These are phyloP conservation scores for Magnaporthiopsis poae DNA, from an alignment of 2,329 filamentous ascomycete genomes.

Conservation along the genomic window DNA sequence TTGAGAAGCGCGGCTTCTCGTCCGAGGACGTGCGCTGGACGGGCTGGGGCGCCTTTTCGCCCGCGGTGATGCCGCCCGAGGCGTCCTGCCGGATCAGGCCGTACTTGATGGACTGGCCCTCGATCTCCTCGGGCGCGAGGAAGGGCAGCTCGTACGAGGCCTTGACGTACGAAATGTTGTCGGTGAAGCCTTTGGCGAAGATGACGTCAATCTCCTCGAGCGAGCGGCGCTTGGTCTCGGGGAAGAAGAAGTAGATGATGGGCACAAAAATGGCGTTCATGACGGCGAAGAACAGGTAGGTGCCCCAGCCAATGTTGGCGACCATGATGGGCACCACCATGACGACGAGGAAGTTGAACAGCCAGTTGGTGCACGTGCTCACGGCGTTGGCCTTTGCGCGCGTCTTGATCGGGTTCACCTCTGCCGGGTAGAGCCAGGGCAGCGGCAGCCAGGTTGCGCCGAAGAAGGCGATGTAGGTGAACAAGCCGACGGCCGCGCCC, in stretches of 20 bases:
- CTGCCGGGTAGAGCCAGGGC: constrained; percentile 53
- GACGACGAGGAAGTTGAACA: constrained; percentile 56
- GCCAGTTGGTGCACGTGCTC: constrained; percentile 51
- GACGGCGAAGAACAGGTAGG: constrained; percentile 46
- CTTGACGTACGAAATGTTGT: constrained; percentile 50
- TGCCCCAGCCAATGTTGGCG: constrained; percentile 40
- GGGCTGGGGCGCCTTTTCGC: not conserved
- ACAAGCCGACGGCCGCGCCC: constrained; percentile 40
- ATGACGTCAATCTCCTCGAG: constrained; percentile 63
- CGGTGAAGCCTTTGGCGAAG: constrained; percentile 43
- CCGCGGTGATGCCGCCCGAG: not conserved
- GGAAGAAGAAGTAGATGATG: constrained; percentile 42
- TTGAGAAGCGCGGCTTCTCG: not conserved
- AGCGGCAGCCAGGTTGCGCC: constrained; percentile 45
- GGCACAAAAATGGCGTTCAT: constrained; percentile 43
- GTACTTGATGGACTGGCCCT: constrained; percentile 32
- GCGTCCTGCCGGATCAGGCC: constrained; percentile 16
- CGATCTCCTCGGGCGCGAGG: constrained; percentile 40
- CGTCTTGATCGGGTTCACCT: constrained; percentile 50
- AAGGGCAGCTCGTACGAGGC: constrained; percentile 48
- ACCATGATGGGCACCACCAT: constrained; percentile 57
- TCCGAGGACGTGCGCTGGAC: not conserved
- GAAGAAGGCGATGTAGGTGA: constrained; percentile 54
- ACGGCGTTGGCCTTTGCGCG: constrained; percentile 55
- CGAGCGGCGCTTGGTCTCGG: constrained; percentile 43